These are phyloP conservation scores for Phytophthora multivora DNA, from an alignment of 352 stramenopile species.

Conservation along the genomic window DNA sequence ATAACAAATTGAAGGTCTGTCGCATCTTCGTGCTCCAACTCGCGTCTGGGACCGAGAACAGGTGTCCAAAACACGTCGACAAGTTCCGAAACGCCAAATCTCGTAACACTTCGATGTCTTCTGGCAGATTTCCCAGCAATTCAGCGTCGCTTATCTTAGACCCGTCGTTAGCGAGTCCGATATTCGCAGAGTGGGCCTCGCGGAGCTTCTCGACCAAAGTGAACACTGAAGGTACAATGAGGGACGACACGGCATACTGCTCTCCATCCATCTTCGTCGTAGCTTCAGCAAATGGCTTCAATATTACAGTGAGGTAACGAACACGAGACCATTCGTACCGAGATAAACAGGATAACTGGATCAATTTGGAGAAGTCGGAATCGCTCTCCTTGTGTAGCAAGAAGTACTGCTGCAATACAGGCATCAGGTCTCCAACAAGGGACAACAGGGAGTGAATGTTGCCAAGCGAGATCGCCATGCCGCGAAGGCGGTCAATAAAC, in stretches of 20 bases:
- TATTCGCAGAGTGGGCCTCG: constrained; percentile 16
- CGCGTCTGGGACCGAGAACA: constrained; percentile 51
- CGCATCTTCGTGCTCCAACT: constrained; percentile 50
- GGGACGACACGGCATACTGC: constrained; percentile 60
- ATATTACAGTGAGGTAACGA: constrained; percentile 56
- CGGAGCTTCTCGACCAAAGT: constrained; percentile 73
- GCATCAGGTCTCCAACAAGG: constrained; percentile 57
- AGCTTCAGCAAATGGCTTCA: constrained; percentile 74
- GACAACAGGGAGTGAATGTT: constrained; percentile 58
- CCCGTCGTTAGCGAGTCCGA: not conserved
- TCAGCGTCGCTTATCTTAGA: constrained; percentile 21
- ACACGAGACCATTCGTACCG: constrained; percentile 74
- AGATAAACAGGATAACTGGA: constrained; percentile 69
- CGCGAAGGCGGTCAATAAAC: constrained; percentile 49
- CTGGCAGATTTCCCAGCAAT: constrained; percentile 39
- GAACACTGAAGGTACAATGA: constrained; percentile 73
- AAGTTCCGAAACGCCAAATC: constrained; percentile 61
- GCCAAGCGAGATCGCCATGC: constrained; percentile 46
- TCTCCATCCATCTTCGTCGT: constrained; percentile 64
- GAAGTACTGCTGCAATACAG: constrained; percentile 66
- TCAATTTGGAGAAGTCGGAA: constrained; percentile 72
- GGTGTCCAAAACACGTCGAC: constrained; percentile 57
- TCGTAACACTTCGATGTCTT: constrained; percentile 71
- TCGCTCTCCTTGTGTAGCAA: constrained; percentile 56
- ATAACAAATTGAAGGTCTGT: constrained; percentile 68